Percentiles rank a stretch among this genome's conserved stretches.
These are phyloP conservation scores for Rubroboletus pulcherrimus DNA, from an alignment of 768 basidiomycete species.

Conservation along the genomic window DNA sequence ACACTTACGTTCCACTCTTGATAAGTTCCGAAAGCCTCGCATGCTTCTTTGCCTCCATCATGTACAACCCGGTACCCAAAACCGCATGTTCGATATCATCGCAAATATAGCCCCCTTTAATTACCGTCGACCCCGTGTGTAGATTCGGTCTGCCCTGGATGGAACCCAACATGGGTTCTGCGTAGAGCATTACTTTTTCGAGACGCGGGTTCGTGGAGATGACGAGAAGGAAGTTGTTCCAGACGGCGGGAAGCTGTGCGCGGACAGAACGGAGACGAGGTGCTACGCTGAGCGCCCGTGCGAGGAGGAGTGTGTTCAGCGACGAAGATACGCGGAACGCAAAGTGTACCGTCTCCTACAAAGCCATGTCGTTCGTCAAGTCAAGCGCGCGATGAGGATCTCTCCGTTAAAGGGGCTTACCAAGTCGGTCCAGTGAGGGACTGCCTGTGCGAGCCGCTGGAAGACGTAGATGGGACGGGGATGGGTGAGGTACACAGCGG, in stretches of 20 bases:
- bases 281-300: constrained; percentile 37
- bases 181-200: constrained; percentile 41
- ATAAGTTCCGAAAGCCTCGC: constrained; percentile 51
- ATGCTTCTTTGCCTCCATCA: constrained; percentile 54
- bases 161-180: constrained; percentile 20
- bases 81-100: constrained; percentile 32
- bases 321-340: constrained; percentile 53
- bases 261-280: constrained; percentile 46
- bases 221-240: constrained; percentile 52
- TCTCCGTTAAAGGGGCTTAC: constrained; percentile 34
- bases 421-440: constrained; percentile 42
- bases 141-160: neutral
- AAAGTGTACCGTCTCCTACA: constrained; percentile 50
- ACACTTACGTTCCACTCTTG: constrained; percentile 47
- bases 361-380: neutral
- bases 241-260: constrained; percentile 54
- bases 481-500: constrained; percentile 52
- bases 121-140: constrained; percentile 6
- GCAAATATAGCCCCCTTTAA: constrained; percentile 7
- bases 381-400: neutral
- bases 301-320: constrained; percentile 24
- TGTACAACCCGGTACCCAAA: constrained; percentile 50
- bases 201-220: constrained; percentile 48
- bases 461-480: constrained; percentile 44
- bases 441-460: constrained; percentile 41